phyloP scores from a whole-genome alignment of 768 basidiomycete genomes.

The Tylopilus balloui region DNA sequence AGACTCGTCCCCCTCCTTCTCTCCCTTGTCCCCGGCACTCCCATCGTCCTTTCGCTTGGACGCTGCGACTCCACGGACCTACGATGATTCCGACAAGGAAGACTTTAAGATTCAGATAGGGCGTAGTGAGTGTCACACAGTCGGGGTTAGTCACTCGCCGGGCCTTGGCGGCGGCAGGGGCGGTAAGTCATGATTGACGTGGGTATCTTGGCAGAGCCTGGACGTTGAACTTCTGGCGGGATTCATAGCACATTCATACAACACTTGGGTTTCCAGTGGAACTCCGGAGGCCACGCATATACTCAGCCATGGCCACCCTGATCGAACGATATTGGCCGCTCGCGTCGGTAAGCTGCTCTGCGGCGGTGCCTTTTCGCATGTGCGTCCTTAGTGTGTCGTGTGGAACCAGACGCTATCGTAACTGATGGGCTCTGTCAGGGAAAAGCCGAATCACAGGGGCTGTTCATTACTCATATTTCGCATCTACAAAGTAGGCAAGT shows the following conservation, averaged over 20 bases:
- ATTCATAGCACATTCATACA: neutral
- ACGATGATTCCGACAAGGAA: neutral
- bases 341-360: neutral
- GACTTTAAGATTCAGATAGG: too few relatives aligned
- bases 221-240: neutral
- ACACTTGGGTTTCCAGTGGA: neutral
- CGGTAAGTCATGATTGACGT: neutral
- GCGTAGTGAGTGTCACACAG: neutral
- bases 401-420: neutral
- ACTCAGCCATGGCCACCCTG: neutral
- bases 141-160: neutral
- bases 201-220: neutral
- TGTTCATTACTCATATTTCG: neutral
- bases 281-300: neutral
- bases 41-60: neutral
- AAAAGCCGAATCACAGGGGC: too few relatives aligned
- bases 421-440: neutral
- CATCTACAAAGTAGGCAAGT: neutral
- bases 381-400: neutral
- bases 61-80: neutral
- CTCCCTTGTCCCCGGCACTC: constrained; percentile 1
- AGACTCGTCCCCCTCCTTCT: neutral
- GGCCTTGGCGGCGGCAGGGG: neutral
- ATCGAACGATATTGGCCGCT: neutral
- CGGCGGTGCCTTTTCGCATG: too few relatives aligned